Percentiles rank a stretch among this genome's conserved stretches.
Conservation (phyloP, 768 basidiomycete genomes). For the Boletus subcaerulescens region DNA sequence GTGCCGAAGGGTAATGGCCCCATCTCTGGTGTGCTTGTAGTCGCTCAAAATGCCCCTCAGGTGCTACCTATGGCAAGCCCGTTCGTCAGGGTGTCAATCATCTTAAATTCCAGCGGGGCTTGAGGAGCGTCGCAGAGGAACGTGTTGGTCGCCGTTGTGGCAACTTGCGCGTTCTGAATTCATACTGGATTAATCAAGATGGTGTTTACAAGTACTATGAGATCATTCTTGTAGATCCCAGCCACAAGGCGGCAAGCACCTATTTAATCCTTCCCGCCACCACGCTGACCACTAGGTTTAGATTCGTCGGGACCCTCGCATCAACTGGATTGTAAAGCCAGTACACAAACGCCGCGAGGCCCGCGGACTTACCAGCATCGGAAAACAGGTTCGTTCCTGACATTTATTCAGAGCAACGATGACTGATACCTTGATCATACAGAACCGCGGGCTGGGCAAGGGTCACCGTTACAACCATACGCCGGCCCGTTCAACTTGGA, state of each 20-base stretch:
- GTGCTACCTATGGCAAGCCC: conserved; percentile 98
- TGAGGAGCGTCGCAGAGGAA: conserved; percentile 95
- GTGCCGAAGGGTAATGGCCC: conserved; percentile 82
- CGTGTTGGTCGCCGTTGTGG: conserved; percentile 95
- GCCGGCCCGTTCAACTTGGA: conserved; percentile 90
- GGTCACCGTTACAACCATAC: conserved; percentile 93
- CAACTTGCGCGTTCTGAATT: conserved; percentile 94
- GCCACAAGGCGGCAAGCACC: conserved; percentile 81
- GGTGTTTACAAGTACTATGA: conserved; percentile 99
- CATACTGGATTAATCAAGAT: conserved; percentile 99
- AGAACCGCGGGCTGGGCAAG: conserved; percentile 98
- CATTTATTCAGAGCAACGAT: background rate
- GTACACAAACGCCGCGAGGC: conserved; percentile 99
- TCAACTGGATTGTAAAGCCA: conserved; percentile 98
- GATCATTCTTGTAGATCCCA: conserved; percentile 96
- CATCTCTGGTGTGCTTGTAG: background rate
- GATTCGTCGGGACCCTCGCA: conserved; percentile 94
- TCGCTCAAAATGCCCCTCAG: conserved; percentile 34
- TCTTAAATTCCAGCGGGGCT: conserved; percentile 93
- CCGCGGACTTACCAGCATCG: conserved; percentile 94
- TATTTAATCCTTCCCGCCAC: background rate
- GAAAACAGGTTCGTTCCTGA: conserved; percentile 75
- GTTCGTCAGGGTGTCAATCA: conserved; percentile 99
- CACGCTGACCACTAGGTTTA: conserved; percentile 29
- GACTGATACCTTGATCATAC: conserved; percentile 2